A percentile compares a stretch with the other conserved stretches of the same genome.
These are phyloP conservation scores for Pseudohalonectria lignicola DNA, from an alignment of 2,329 filamentous ascomycete genomes.

Conservation along the genomic window DNA sequence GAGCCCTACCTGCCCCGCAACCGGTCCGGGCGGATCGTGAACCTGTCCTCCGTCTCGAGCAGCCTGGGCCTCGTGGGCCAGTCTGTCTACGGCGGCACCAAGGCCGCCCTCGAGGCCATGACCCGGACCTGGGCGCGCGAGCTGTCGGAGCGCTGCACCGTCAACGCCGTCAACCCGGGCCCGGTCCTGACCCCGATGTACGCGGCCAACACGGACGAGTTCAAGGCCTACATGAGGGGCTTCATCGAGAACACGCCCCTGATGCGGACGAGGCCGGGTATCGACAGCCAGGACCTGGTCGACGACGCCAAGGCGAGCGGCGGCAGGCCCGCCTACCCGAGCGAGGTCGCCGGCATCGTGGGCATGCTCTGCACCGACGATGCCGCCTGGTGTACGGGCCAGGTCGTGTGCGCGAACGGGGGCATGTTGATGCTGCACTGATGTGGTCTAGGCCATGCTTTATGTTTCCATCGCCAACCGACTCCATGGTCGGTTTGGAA, in stretches of 20 bases:
- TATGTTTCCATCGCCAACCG: no score
- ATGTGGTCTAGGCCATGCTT: no score
- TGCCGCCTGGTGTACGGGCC: conserved; percentile 67
- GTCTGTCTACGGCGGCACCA: conserved; percentile 45
- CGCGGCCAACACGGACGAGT: conserved; percentile 26
- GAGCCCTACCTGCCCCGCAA: conserved; percentile 58
- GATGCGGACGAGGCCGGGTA: conserved; percentile 44
- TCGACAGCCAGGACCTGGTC: conserved; percentile 53
- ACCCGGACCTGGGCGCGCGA: conserved; percentile 48
- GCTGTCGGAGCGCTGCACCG: conserved; percentile 38
- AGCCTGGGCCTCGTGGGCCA: conserved; percentile 41
- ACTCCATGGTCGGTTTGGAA: no score
- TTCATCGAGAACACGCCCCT: conserved; percentile 47
- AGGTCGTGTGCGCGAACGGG: conserved; percentile 71
- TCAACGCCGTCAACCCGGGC: conserved; percentile 47
- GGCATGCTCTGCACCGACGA: conserved; percentile 66
- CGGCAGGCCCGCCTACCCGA: conserved; percentile 51
- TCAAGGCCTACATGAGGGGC: conserved; percentile 27
- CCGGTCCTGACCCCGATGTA: conserved; percentile 45
- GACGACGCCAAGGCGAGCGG: conserved; percentile 39
- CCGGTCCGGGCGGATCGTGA: conserved; percentile 47
- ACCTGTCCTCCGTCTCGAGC: conserved; percentile 43
- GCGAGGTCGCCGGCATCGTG: conserved; percentile 65
- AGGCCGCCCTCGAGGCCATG: conserved; percentile 48
- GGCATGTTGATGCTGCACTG: conserved; percentile 44